A percentile compares a stretch with the other conserved stretches of the same genome.
These are phyloP conservation scores for Carex myosuroides DNA, from an alignment of 176 grass and related monocot species.

Conservation along the genomic window DNA sequence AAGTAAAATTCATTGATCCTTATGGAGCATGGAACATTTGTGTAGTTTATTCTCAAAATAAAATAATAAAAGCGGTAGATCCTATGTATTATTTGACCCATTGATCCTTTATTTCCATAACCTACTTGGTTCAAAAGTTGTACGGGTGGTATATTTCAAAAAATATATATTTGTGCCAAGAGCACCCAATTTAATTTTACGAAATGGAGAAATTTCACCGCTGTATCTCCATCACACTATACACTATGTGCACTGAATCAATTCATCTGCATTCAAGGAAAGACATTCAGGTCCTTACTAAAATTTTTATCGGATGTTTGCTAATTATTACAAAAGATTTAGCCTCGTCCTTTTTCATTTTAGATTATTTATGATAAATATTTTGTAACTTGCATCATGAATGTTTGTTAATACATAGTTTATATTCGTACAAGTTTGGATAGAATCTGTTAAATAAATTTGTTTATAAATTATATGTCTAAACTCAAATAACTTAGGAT, in stretches of 20 bases:
- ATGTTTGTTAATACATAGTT: background rate
- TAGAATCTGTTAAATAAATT: background rate
- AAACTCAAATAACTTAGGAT: background rate
- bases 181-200: background rate
- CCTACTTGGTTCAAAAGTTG: background rate
- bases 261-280: background rate
- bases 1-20: background rate
- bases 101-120: background rate
- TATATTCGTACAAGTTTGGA: background rate
- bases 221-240: background rate
- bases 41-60: background rate
- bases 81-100: background rate
- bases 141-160: too few relatives aligned
- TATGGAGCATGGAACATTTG: background rate
- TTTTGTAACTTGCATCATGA: background rate
- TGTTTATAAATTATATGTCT: background rate
- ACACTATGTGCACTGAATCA: background rate
- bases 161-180: background rate
- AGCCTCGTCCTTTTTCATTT: background rate
- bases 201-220: background rate
- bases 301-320: background rate
- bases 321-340: background rate
- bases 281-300: background rate
- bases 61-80: background rate
- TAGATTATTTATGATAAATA: background rate